These are phyloP conservation scores for Periglandula ipomoeae DNA, from an alignment of 2,329 filamentous ascomycete genomes.

Conservation along the genomic window DNA sequence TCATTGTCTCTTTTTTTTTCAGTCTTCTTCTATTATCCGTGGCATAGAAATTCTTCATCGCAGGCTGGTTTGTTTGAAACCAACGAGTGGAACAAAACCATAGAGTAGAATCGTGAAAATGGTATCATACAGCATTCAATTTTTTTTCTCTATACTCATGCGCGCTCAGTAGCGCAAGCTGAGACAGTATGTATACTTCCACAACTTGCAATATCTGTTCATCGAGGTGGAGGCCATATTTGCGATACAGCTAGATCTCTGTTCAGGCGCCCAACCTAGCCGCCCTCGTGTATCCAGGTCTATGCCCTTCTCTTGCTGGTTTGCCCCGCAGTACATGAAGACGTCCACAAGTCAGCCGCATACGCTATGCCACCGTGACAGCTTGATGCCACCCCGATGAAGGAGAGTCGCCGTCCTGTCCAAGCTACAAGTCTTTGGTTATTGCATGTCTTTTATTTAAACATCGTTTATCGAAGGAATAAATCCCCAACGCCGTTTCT, in stretches of 20 bases:
- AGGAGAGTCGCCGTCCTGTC: not conserved
- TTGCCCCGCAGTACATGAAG: not conserved
- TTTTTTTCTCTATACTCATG: not conserved
- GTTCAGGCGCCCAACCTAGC: not conserved
- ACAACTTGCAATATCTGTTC: not conserved
- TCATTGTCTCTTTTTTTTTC: not conserved
- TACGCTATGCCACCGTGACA: constrained; percentile 2
- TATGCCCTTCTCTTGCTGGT: constrained; percentile 8
- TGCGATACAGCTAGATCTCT: not conserved
- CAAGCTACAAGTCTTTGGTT: not conserved
- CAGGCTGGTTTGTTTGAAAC: not conserved
- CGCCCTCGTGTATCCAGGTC: constrained; percentile 10
- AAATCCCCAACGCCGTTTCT: constrained; percentile 55
- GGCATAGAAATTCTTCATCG: not conserved
- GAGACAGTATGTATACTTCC: not conserved
- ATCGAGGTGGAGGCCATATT: constrained; percentile 4
- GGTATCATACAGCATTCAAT: not conserved
- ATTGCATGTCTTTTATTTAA: not conserved
- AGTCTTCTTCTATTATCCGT: not conserved
- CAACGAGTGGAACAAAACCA: not conserved
- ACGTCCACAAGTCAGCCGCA: not conserved
- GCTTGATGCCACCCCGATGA: constrained; percentile 5
- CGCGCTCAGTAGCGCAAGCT: not conserved
- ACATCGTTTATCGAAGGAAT: constrained; percentile 39
- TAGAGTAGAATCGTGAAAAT: not conserved